Conservation (phyloP, 768 basidiomycete species). For the Podaxis rugospora region DNA sequence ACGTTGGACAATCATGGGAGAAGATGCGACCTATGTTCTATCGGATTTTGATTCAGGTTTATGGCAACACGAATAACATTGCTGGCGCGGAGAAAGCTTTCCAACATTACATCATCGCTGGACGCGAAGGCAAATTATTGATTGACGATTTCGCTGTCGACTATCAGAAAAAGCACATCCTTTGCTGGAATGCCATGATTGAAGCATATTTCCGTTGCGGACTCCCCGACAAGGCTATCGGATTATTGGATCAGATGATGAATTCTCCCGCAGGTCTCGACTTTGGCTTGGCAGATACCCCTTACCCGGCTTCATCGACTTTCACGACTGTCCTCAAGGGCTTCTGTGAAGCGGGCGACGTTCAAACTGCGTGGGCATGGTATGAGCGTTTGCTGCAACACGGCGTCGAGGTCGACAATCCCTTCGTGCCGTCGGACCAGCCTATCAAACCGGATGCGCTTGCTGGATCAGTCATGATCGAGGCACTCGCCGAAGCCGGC, state of each 20-base stretch:
- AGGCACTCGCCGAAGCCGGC: conserved; percentile 32
- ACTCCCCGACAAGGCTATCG: conserved; percentile 58
- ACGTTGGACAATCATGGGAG: conserved; percentile 45
- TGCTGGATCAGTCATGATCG: conserved; percentile 56
- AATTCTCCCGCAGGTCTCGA: conserved; percentile 33
- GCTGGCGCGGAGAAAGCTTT: conserved; percentile 55
- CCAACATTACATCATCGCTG: conserved; percentile 46
- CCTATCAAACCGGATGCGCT: conserved; percentile 42
- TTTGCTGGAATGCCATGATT: conserved; percentile 75
- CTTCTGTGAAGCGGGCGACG: conserved; percentile 60
- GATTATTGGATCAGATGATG: conserved; percentile 69
- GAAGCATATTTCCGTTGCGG: conserved; percentile 65
- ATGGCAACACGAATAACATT: conserved; percentile 47
- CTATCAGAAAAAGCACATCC: conserved; percentile 26
- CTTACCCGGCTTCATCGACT: conserved; percentile 57
- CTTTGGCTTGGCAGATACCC: conserved; percentile 38
- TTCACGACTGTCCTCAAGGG: conserved; percentile 62
- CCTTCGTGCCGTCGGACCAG: conserved; percentile 33
- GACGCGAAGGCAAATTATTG: conserved; percentile 30
- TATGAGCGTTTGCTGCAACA: conserved; percentile 59
- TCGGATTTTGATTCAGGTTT: conserved; percentile 53
- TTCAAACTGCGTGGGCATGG: conserved; percentile 64
- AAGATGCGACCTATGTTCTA: conserved; percentile 27
- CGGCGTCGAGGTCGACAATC: conserved; percentile 24
- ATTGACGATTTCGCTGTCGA: not conserved